Percentiles rank a stretch among this genome's conserved stretches.
phyloP scores from a whole-genome alignment of 257 asterid species.

The Solanum arcanum region DNA sequence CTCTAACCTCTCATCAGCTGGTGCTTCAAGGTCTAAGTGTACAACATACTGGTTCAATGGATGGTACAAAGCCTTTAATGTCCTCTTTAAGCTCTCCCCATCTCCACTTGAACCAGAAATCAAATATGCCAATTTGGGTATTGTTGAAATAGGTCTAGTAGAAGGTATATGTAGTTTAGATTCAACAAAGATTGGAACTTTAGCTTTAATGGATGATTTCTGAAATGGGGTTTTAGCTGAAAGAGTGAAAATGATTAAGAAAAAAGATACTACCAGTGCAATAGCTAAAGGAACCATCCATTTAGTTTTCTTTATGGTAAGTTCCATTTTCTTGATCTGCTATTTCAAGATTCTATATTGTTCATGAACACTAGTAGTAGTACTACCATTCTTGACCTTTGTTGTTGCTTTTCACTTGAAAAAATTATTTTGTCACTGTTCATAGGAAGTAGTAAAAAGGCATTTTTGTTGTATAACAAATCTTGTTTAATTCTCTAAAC shows the following conservation, averaged over 20 bases:
- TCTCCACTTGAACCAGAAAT: conserved; percentile 80
- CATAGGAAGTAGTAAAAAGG: neutral
- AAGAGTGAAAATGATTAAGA: conserved; percentile 21
- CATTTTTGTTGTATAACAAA: neutral
- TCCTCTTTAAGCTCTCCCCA: conserved; percentile 40
- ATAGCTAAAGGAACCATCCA: conserved; percentile 43
- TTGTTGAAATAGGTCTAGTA: conserved; percentile 27
- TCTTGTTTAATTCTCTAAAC: neutral
- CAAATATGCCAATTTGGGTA: conserved; percentile 64
- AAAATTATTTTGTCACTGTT: neutral
- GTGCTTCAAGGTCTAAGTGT: conserved; percentile 64
- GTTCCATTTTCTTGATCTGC: conserved; percentile 23
- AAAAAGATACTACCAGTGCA: conserved; percentile 21
- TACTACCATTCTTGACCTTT: neutral
- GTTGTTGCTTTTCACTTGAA: neutral
- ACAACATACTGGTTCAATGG: conserved; percentile 62
- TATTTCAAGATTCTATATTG: neutral
- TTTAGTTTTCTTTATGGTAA: conserved; percentile 36
- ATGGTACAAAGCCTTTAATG: conserved; percentile 53
- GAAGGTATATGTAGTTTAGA: conserved; percentile 30
- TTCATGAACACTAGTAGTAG: neutral
- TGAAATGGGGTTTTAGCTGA: conserved; percentile 28
- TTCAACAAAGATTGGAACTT: conserved; percentile 46
- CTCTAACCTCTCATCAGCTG: conserved; percentile 53
- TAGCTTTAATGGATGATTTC: conserved; percentile 11